Evolutionary conservation across 2,329 filamentous ascomycete genomes (phyloP), one percentile per base, ranked within the genome.

Genomic region (Acrocalymma vagum): DNA sequence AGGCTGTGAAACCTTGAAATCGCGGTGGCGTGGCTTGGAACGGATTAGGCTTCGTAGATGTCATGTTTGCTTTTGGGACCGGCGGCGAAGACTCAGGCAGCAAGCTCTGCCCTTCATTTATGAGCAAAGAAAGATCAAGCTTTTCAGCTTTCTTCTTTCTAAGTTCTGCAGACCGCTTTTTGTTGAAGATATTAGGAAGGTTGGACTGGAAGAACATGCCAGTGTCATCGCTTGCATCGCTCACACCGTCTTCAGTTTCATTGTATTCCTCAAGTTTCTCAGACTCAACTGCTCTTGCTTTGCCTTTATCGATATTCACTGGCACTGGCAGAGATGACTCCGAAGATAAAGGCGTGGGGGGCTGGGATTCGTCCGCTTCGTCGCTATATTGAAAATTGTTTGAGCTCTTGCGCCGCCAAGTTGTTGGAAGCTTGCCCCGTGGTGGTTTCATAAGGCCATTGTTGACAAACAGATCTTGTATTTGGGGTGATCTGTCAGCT

Each of bases 401-500:
- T 5, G 60, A 65, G 23, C 61, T 72, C 14, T 56, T 69, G n/a
- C 69, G 62, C 27, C 73, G 69, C 68, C 73, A 73, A 3, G 72
- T 73, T 11, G 64, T 61, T 23, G 72, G 68, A 18, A 73, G 60
- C 41, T 74, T 75, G 11, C 66, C 53, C 20, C 73, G 65, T 14
- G 62, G 53, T 39, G 72, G 68, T 25, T 59, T 65, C 27, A 51
- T 39, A 7, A 42, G 39, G 5, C 51, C 51, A 29, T 67, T 58
- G 14, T 65, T 62, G 7, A 53, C 51, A 26, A 72, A 68, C 10
- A 71, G 39, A 27, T 72, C 71, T 22, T 65, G 55, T 5, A 61
- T n/a, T 15, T 59, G 46, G 9, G 58, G 45, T 26, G 45, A 22
- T 18, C 50, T 45, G 17, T 54, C 45, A 15, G 31, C 36, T 15